These are phyloP conservation scores for Eucalyptus regnans DNA, from an alignment of 345 rosid species.

Conservation along the genomic window DNA sequence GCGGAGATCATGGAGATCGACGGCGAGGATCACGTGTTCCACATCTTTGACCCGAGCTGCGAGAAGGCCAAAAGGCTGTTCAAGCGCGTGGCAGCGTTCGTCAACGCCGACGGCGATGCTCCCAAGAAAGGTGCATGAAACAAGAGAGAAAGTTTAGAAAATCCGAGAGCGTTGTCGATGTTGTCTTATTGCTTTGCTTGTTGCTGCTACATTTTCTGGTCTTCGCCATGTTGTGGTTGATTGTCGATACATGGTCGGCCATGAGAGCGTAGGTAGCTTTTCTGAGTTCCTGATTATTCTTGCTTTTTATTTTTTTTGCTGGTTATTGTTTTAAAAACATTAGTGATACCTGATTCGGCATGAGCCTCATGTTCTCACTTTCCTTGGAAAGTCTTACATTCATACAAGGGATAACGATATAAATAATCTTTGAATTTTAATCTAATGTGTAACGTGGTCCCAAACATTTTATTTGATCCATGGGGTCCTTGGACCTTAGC, in stretches of 20 bases:
- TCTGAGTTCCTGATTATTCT: not conserved
- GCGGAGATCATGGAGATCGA: slow-evolving; percentile 41
- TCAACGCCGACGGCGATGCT: not conserved
- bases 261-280: not conserved
- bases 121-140: not conserved
- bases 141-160: not conserved
- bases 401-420: too few species aligned
- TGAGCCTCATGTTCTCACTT: not conserved
- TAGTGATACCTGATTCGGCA: not conserved
- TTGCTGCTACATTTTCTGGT: not conserved
- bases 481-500: too few species aligned
- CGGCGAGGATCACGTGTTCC: slow-evolving; percentile 66
- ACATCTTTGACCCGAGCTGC: slow-evolving; percentile 33
- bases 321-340: not conserved
- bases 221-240: not conserved
- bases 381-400: not conserved
- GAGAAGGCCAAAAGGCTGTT: slow-evolving; percentile 32
- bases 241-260: not conserved
- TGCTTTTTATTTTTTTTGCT: not conserved
- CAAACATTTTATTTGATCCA: too few species aligned
- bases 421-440: not conserved
- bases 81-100: slow-evolving; percentile 30
- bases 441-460: not conserved
- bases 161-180: not conserved
- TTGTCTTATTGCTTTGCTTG: not conserved